These are phyloP conservation scores for Trametes polyzona DNA, from an alignment of 1,284 basidiomycete genomes.

Conservation along the genomic window DNA sequence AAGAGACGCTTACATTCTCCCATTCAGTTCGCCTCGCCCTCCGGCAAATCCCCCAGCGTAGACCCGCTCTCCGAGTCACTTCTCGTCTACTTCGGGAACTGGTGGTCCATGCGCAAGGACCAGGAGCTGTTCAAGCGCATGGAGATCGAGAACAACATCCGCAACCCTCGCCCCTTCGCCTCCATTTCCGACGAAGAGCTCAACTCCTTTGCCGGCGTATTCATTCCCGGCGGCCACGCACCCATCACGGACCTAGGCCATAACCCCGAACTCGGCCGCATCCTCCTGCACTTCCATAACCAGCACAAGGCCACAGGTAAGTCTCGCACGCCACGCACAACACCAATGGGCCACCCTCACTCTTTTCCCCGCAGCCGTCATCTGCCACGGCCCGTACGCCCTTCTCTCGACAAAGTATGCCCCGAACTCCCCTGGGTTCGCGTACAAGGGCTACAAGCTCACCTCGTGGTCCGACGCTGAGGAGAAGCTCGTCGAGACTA, in stretches of 20 bases:
- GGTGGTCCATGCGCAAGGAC: slow-evolving; percentile 29
- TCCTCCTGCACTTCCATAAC: slow-evolving; percentile 33
- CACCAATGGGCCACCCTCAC: not conserved
- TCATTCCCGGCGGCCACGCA: slow-evolving; percentile 36
- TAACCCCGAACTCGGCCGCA: slow-evolving; percentile 32
- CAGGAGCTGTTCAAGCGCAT: slow-evolving; percentile 28
- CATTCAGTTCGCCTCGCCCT: slow-evolving; percentile 28
- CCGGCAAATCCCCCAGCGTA: slow-evolving; percentile 27
- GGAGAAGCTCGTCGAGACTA: slow-evolving; percentile 30
- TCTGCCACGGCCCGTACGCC: slow-evolving; percentile 35
- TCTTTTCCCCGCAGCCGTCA: slow-evolving; percentile 17
- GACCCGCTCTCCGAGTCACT: slow-evolving; percentile 30
- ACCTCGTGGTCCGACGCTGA: slow-evolving; percentile 35
- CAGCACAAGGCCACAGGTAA: slow-evolving; percentile 31
- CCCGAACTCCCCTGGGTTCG: slow-evolving; percentile 30
- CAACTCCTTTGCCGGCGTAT: slow-evolving; percentile 28
- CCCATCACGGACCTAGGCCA: slow-evolving; percentile 33
- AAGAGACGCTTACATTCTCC: not conserved
- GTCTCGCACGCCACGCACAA: not conserved
- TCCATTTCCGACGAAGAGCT: slow-evolving; percentile 32
- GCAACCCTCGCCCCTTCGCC: slow-evolving; percentile 28
- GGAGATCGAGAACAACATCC: slow-evolving; percentile 27
- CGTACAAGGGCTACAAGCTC: slow-evolving; percentile 35
- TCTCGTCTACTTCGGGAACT: slow-evolving; percentile 31
- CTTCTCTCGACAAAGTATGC: slow-evolving; percentile 35